Percentiles rank a stretch among this genome's conserved stretches.
phyloP scores from a whole-genome alignment of 352 stramenopile species.

The Phytophthora brassicae region DNA sequence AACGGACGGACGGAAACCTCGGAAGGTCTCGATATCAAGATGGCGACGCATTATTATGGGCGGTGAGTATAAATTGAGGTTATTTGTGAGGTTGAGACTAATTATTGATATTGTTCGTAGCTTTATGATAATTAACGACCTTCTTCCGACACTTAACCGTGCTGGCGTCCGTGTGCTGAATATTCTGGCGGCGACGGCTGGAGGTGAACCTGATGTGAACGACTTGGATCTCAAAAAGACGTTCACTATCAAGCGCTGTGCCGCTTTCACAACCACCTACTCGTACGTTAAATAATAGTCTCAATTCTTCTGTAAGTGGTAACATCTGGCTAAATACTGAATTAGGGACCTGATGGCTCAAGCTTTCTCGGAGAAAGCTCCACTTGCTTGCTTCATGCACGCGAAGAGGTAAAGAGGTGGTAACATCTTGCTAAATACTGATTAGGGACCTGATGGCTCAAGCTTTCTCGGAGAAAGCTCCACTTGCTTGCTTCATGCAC shows the following conservation, averaged over 20 bases:
- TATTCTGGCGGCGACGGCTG: slow-evolving; percentile 11
- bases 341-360: slow-evolving; percentile 22
- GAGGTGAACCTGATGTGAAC: slow-evolving; percentile 17
- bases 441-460: slow-evolving; percentile 22
- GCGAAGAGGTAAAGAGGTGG: no score
- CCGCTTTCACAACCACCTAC: slow-evolving; percentile 22
- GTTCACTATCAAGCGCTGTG: slow-evolving; percentile 20
- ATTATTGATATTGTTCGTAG: slow-evolving; percentile 5
- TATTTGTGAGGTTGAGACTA: not conserved
- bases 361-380: slow-evolving; percentile 21
- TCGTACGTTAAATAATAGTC: no score
- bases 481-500: slow-evolving; percentile 22
- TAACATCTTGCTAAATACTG: no score
- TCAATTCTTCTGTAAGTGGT: no score
- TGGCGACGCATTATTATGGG: slow-evolving; percentile 32
- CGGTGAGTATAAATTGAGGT: slow-evolving; percentile 1
- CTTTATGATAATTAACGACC: slow-evolving; percentile 19
- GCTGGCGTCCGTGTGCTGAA: slow-evolving; percentile 19
- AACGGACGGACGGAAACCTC: slow-evolving; percentile 18
- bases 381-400: slow-evolving; percentile 22
- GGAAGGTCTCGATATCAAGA: slow-evolving; percentile 25
- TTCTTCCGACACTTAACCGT: slow-evolving; percentile 14
- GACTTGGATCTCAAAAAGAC: slow-evolving; percentile 29
- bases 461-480: slow-evolving; percentile 21
- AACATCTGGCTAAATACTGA: no score